These are phyloP conservation scores for Citeromyces nyonsensis DNA, from an alignment of 805 yeast species.

Conservation along the genomic window DNA sequence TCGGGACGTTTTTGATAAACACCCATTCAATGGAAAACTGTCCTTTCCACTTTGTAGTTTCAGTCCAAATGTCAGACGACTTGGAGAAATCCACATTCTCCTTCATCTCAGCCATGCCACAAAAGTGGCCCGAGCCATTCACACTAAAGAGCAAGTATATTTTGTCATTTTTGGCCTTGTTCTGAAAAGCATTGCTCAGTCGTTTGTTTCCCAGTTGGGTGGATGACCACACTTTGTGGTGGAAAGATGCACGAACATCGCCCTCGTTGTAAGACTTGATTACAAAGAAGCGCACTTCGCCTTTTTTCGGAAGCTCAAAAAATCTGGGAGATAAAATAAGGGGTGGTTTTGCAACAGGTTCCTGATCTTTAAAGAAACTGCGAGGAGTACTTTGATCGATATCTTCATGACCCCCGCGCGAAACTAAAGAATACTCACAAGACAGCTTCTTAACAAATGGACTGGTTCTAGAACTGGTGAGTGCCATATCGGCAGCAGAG, in stretches of 20 bases:
- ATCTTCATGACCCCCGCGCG: too few relatives aligned
- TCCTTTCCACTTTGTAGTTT: constrained; percentile 29
- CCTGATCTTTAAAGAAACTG: too few relatives aligned
- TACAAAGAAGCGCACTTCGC: constrained; percentile 17
- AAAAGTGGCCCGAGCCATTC: constrained; percentile 38
- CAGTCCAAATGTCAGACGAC: constrained; percentile 29
- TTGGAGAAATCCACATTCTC: constrained; percentile 17
- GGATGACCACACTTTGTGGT: constrained; percentile 41
- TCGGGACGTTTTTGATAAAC: constrained; percentile 31
- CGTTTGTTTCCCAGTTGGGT: constrained; percentile 41
- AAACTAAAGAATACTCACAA: too few relatives aligned
- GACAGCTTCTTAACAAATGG: too few relatives aligned
- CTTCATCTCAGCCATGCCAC: constrained; percentile 43
- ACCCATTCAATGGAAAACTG: constrained; percentile 40
- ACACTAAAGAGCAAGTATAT: constrained; percentile 41
- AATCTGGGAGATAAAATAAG: too few relatives aligned
- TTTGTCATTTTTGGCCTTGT: constrained; percentile 9
- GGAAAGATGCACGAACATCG: constrained; percentile 33
- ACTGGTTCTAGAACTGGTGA: too few relatives aligned
- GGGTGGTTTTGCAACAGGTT: too few relatives aligned
- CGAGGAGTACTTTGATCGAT: too few relatives aligned
- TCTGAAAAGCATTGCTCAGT: constrained; percentile 24
- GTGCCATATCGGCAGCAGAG: too few relatives aligned
- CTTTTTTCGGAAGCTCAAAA: too few relatives aligned
- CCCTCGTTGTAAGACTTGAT: constrained; percentile 35